Evolutionary conservation across 208 protist species (phyloP).

Genomic region (Trypanosoma melophagium): DNA sequence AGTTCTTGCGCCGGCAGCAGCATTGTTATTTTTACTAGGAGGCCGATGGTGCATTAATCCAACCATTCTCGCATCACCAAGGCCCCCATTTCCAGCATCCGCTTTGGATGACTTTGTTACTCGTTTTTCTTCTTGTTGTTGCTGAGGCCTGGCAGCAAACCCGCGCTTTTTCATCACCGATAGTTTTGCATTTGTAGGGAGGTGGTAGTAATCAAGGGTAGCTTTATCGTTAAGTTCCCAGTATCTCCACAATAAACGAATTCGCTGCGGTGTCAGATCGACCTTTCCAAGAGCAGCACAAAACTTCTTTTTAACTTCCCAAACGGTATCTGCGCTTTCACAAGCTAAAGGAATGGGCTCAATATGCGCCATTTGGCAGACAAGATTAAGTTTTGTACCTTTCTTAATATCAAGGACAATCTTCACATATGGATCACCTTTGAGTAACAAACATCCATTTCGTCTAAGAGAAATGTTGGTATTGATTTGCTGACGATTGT

Average conservation of each 20-base stretch:
- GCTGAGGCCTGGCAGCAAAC: conserved; percentile 14
- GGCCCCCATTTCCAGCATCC: not conserved
- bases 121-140: not conserved
- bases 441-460: conserved; percentile 82
- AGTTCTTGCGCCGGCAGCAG: too few species aligned
- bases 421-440: conserved; percentile 86
- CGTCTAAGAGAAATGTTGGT: conserved; percentile 51
- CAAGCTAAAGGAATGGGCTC: conserved; percentile 55
- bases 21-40: not conserved
- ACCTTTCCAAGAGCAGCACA: conserved; percentile 43
- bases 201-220: conserved; percentile 79
- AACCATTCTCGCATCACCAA: not conserved
- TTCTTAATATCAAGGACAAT: conserved; percentile 66
- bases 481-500: conserved; percentile 76
- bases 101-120: not conserved
- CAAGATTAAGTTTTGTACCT: conserved; percentile 66
- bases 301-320: conserved; percentile 73
- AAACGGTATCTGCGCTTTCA: conserved; percentile 57
- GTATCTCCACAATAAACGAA: conserved; percentile 84
- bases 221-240: conserved; percentile 85
- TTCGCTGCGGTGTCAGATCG: conserved; percentile 44
- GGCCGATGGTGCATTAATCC: not conserved
- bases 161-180: conserved; percentile 34
- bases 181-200: conserved; percentile 75
- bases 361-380: conserved; percentile 40